These are phyloP conservation scores for Penicillium sp. DNA, from an alignment of 2,329 filamentous ascomycete species.

Conservation along the genomic window DNA sequence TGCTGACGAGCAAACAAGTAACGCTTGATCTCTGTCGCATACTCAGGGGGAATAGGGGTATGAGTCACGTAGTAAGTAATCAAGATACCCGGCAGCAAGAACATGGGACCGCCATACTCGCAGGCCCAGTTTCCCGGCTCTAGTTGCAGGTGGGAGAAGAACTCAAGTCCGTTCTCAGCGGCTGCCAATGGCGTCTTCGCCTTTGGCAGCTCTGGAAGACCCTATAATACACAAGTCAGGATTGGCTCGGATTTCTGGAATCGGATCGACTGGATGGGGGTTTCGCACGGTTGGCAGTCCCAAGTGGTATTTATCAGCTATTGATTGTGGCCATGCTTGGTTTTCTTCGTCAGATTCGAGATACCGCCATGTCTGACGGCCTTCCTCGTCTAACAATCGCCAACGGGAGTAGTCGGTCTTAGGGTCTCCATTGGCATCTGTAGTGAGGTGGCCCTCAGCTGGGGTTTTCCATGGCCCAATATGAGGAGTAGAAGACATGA, in stretches of 20 bases:
- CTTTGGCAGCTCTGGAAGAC: conserved; percentile 66
- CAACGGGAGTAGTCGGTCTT: conserved; percentile 78
- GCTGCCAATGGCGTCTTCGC: conserved; percentile 71
- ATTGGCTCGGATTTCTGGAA: background rate
- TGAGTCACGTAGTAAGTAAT: conserved; percentile 85
- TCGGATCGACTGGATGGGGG: conserved; percentile 4
- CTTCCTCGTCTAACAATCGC: conserved; percentile 77
- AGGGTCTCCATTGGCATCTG: conserved; percentile 36
- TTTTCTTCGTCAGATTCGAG: conserved; percentile 66
- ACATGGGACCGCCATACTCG: conserved; percentile 97
- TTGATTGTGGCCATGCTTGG: conserved; percentile 76
- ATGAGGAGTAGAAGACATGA: conserved; percentile 19
- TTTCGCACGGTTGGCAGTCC: conserved; percentile 68
- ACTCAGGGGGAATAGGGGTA: conserved; percentile 74
- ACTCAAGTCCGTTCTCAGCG: conserved; percentile 76
- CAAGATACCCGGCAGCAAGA: conserved; percentile 80
- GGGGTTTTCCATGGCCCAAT: conserved; percentile 36
- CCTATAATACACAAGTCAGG: conserved; percentile 48
- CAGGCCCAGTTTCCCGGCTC: conserved; percentile 91
- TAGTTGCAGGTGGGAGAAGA: conserved; percentile 86
- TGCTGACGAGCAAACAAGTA: conserved; percentile 85
- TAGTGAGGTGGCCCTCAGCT: conserved; percentile 34
- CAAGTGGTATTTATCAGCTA: conserved; percentile 84
- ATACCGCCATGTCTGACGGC: conserved; percentile 93
- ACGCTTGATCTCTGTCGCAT: conserved; percentile 83